Evolutionary conservation across 495 filamentous ascomycete genomes (phyloP).

Genomic region (Copromyces sp.): DNA sequence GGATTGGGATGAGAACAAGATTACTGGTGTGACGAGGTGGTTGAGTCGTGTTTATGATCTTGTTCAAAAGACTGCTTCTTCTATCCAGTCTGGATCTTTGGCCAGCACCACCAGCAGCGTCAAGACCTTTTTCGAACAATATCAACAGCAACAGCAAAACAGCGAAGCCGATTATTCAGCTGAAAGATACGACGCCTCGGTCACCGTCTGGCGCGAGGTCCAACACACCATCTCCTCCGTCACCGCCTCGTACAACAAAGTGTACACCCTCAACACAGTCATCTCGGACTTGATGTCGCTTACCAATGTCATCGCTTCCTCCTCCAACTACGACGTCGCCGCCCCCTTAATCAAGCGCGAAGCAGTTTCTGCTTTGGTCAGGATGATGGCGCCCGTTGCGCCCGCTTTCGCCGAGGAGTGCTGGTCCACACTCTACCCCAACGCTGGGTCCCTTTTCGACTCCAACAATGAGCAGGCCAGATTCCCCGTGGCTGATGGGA

Average conservation of each 20-base stretch:
- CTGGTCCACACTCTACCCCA: constrained; percentile 43
- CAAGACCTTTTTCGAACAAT: constrained; percentile 21
- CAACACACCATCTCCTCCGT: constrained; percentile 60
- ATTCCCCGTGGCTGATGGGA: constrained; percentile 47
- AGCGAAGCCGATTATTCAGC: constrained; percentile 11
- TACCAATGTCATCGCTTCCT: constrained; percentile 50
- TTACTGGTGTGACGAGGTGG: constrained; percentile 74
- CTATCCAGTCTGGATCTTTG: neutral
- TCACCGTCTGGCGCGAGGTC: constrained; percentile 48
- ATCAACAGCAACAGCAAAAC: neutral
- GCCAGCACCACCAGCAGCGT: neutral
- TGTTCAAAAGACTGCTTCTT: constrained; percentile 27
- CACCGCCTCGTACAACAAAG: constrained; percentile 55
- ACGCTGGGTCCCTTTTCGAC: constrained; percentile 30
- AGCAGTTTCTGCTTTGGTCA: constrained; percentile 42
- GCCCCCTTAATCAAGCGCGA: constrained; percentile 20
- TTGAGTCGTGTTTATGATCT: constrained; percentile 54
- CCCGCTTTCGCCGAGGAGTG: constrained; percentile 72
- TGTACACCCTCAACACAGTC: constrained; percentile 68
- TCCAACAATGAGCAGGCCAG: constrained; percentile 10
- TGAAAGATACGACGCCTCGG: constrained; percentile 37
- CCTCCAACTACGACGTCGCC: constrained; percentile 5
- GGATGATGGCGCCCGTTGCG: constrained; percentile 65
- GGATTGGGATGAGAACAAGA: constrained; percentile 81
- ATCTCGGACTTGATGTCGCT: constrained; percentile 73